Evolutionary conservation across 1,284 basidiomycete species (phyloP).

Genomic region (Marasmius tenuissimus): DNA sequence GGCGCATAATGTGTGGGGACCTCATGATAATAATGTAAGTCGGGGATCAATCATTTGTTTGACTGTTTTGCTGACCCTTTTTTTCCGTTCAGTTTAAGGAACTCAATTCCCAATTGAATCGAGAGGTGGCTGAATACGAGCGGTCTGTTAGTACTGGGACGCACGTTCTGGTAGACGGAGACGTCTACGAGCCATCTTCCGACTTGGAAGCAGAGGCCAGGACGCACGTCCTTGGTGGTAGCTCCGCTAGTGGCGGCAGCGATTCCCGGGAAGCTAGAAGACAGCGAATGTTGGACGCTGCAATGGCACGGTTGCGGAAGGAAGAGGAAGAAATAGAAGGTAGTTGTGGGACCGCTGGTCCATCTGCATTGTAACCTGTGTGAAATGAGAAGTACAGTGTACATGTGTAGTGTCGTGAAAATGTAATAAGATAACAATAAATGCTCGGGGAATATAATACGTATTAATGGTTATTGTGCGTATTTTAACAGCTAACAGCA

Average conservation of each 20-base stretch:
- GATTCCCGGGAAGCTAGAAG: slow-evolving; percentile 60
- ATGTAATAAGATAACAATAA: no score
- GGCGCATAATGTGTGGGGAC: slow-evolving; percentile 70
- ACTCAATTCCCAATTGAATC: slow-evolving; percentile 73
- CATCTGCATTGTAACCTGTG: neutral
- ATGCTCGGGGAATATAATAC: no score
- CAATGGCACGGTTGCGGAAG: slow-evolving; percentile 53
- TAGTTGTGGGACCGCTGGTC: slow-evolving; percentile 59
- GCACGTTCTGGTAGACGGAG: slow-evolving; percentile 46
- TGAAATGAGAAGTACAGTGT: neutral
- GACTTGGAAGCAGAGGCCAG: slow-evolving; percentile 56
- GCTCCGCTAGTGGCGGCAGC: slow-evolving; percentile 16
- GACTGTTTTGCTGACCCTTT: neutral
- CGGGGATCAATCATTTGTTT: neutral
- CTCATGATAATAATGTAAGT: slow-evolving; percentile 73
- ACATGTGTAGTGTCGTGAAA: no score
- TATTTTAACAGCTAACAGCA: no score
- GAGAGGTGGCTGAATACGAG: slow-evolving; percentile 71
- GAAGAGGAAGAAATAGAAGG: slow-evolving; percentile 74
- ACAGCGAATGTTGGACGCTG: slow-evolving; percentile 53
- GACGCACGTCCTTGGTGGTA: slow-evolving; percentile 48
- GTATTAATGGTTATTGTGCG: no score
- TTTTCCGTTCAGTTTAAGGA: slow-evolving; percentile 64
- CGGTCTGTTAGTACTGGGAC: slow-evolving; percentile 49
- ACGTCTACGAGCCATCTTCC: slow-evolving; percentile 50